These are phyloP conservation scores for Zelopaecilomyces penicillatus DNA, from an alignment of 2,329 filamentous ascomycete species.

Conservation along the genomic window DNA sequence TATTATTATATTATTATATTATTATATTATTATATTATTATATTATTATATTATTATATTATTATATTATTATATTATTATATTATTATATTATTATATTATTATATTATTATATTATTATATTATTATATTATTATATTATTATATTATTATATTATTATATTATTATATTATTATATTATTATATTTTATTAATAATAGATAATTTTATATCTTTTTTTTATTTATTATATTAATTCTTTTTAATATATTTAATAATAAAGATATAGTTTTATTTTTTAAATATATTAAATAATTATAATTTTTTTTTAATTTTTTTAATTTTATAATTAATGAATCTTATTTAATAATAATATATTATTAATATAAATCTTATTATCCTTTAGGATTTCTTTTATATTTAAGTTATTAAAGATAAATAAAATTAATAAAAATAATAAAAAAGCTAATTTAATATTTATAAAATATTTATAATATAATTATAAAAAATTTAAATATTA, in stretches of 20 bases:
- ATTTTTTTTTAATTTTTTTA: not conserved
- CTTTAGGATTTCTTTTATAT: no score
- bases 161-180: not conserved
- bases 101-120: not conserved
- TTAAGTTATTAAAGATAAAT: no score
- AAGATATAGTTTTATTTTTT: no score
- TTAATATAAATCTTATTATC: no score
- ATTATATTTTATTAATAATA: not conserved
- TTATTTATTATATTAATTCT: not conserved
- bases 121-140: not conserved
- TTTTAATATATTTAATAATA: not conserved
- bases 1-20: not conserved
- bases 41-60: not conserved
- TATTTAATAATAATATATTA: not conserved
- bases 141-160: not conserved
- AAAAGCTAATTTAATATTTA: no score
- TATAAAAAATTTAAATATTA: not conserved
- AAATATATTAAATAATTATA: not conserved
- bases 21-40: not conserved
- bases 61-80: no score
- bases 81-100: not conserved
- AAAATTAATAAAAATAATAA: no score
- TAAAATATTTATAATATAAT: not conserved
- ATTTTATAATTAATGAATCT: not conserved
- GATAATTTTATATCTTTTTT: not conserved